Percentiles rank a stretch among this genome's conserved stretches.
phyloP scores from a whole-genome alignment of 2,329 filamentous ascomycete species.

The Mycosphaerella sp. region DNA sequence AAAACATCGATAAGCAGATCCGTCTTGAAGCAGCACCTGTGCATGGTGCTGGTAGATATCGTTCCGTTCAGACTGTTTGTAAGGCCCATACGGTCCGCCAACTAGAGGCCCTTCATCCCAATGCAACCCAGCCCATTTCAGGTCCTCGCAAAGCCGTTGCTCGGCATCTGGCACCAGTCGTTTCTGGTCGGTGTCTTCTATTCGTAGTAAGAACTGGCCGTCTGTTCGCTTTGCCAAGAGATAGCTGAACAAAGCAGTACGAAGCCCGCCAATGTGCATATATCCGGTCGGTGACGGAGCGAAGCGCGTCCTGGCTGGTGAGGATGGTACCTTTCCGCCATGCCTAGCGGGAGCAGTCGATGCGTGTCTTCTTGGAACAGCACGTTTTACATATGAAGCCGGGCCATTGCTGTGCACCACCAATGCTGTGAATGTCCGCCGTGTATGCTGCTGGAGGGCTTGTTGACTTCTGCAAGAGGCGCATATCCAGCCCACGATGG shows the following conservation, averaged over 20 bases:
- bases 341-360: conserved; percentile 2
- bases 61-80: conserved; percentile 80
- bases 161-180: conserved; percentile 77
- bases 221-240: conserved; percentile 80
- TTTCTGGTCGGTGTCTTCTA: conserved; percentile 94
- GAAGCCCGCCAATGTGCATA: conserved; percentile 81
- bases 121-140: conserved; percentile 79
- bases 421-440: conserved; percentile 6
- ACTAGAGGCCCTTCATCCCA: conserved; percentile 94
- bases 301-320: conserved; percentile 72
- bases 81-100: conserved; percentile 76
- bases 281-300: conserved; percentile 94
- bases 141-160: conserved; percentile 65
- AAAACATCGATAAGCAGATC: conserved; percentile 87
- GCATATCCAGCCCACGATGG: conserved; percentile 18
- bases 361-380: conserved; percentile 1
- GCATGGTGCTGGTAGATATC: conserved; percentile 66
- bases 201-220: conserved; percentile 81
- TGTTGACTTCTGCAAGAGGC: conserved; percentile 20
- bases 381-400: neutral
- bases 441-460: neutral
- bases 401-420: neutral
- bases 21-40: conserved; percentile 59
- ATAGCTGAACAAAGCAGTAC: conserved; percentile 94
- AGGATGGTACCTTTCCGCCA: conserved; percentile 42